These are phyloP conservation scores for Syzygium aqueum DNA, from an alignment of 345 rosid genomes.

Conservation along the genomic window DNA sequence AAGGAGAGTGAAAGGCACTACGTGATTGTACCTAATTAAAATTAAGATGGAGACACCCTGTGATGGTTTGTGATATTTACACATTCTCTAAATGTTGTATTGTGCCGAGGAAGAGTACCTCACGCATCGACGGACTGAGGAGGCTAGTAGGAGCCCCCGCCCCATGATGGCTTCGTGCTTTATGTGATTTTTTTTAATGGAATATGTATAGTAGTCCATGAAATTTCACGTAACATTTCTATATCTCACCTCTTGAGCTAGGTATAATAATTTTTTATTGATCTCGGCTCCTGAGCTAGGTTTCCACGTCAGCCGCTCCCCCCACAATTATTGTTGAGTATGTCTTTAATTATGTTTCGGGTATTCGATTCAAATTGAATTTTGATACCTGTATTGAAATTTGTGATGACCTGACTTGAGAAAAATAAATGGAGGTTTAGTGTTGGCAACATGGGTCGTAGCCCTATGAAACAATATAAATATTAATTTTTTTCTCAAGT, in stretches of 20 bases:
- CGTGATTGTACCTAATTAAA: neutral
- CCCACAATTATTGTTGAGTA: neutral
- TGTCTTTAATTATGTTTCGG: too few relatives aligned
- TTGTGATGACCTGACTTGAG: too few relatives aligned
- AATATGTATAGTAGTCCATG: neutral
- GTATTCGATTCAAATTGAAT: too few relatives aligned
- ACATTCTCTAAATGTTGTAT: neutral
- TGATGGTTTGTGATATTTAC: neutral
- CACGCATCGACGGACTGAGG: neutral
- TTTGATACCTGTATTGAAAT: too few relatives aligned
- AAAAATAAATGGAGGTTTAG: too few relatives aligned
- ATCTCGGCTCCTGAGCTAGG: neutral
- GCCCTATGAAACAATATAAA: too few relatives aligned
- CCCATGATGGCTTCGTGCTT: neutral
- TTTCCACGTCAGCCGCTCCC: neutral
- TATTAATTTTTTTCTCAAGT: too few relatives aligned
- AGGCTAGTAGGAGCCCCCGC: neutral
- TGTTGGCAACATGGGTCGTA: too few relatives aligned
- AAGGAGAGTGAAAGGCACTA: neutral
- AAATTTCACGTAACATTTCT: neutral
- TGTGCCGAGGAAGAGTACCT: neutral
- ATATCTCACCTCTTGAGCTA: neutral
- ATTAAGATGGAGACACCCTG: neutral
- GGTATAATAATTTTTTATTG: neutral
- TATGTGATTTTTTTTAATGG: neutral